Evolutionary conservation across 2,329 filamentous ascomycete species (phyloP).

Genomic region (Aspergillus clavatus): DNA sequence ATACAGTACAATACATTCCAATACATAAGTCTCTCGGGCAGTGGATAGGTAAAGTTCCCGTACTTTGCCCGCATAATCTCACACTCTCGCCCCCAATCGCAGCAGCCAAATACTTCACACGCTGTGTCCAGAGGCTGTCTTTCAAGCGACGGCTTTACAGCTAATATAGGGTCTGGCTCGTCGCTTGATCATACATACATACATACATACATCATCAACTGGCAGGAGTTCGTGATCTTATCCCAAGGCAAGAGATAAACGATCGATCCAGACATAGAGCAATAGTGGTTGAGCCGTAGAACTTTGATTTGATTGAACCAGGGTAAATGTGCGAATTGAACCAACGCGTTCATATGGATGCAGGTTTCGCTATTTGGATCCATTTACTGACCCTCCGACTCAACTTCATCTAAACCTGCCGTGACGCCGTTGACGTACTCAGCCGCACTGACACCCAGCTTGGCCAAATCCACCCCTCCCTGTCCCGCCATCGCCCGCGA

Average conservation of each 20-base stretch:
- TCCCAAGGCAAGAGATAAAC: neutral
- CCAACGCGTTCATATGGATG: too few species aligned
- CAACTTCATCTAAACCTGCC: conserved; percentile 28
- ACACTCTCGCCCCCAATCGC: conserved; percentile 7
- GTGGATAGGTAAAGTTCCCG: neutral
- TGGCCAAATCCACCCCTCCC: conserved; percentile 38
- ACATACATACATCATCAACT: too few species aligned
- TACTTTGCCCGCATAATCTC: neutral
- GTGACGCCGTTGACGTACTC: conserved; percentile 44
- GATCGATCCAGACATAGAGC: too few species aligned
- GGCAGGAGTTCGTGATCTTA: neutral
- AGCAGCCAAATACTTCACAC: conserved; percentile 7
- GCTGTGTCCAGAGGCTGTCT: neutral
- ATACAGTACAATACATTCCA: too few species aligned
- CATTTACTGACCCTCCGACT: conserved; percentile 1
- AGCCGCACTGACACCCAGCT: conserved; percentile 39
- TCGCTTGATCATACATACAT: conserved; percentile 7
- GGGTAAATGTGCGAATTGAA: too few species aligned
- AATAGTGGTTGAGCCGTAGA: too few species aligned
- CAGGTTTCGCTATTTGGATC: too few species aligned
- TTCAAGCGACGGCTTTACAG: neutral
- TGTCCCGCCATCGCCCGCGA: conserved; percentile 70
- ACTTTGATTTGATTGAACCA: too few species aligned
- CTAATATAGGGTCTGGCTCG: neutral
- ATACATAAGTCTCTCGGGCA: too few species aligned